Evolutionary conservation across 345 rosid species (phyloP), one percentile per base, ranked within the genome.

Genomic region (Aegle marmelos): DNA sequence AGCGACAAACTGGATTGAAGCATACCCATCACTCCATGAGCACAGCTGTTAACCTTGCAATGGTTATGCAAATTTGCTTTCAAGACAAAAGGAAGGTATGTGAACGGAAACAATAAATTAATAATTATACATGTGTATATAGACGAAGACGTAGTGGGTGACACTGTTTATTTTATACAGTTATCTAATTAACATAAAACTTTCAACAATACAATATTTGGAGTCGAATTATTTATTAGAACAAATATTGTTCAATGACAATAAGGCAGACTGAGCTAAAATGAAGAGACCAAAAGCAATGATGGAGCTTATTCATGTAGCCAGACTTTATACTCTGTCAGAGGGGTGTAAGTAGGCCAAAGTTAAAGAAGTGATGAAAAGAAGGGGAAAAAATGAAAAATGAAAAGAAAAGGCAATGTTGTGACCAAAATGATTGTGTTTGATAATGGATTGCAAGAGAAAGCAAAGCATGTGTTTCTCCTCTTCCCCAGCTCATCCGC

Each of bases 241-340:
- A 11, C 17, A 4, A 45, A 45, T 45, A 45, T 3, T 13, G 17
- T 45, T 45, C 4, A 45, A 13, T 13, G 50, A 13, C 5, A 3
- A 45, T 13, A 45, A 13, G 50, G 57, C 57, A 53, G 22, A 17
- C 5, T 17, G 57, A 53, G 57, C 8, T 5, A 4, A 17, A 53
- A 17, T 53, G 21, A 58, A 24, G 27, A 58, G 27, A 22, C 57
- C 6, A 27, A 50, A 59, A 22, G 72, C 59, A 75, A 81, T 81
- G 84, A 81, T 81, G 64, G 56, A 3, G 14, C 24, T 34, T 69
- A n/a, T 79, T 53, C 73, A 37, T 13, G 59, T 62, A 14, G 50
- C 72, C 48, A 45, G 75, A 73, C 86, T 82, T 84, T 80, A 80
- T 62, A 71, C 34, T 30, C 83, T 80, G 86, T 79, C 83, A 70